These are phyloP conservation scores for Aquanectria penicillioides DNA, from an alignment of 2,329 filamentous ascomycete genomes.

Conservation along the genomic window DNA sequence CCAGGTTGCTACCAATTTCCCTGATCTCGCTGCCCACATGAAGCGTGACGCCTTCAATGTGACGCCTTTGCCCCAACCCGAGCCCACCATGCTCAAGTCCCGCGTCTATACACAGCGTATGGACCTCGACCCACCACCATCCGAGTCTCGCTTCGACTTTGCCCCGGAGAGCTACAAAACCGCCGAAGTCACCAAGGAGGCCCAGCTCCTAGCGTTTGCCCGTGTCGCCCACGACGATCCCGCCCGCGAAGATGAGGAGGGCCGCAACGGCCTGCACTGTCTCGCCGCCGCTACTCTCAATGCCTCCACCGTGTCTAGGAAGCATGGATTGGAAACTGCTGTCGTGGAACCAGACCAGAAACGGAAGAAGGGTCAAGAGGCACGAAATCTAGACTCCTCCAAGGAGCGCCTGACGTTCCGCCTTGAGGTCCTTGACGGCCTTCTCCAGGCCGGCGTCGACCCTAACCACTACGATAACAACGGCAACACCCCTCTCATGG, in stretches of 20 bases:
- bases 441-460: constrained; percentile 54
- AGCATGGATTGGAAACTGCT: constrained; percentile 35
- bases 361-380: constrained; percentile 13
- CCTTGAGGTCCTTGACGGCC: constrained; percentile 33
- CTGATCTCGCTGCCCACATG: constrained; percentile 42
- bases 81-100: constrained; percentile 14
- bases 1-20: constrained; percentile 39
- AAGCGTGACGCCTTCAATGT: constrained; percentile 62
- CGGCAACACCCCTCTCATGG: constrained; percentile 66
- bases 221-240: constrained; percentile 29
- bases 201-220: constrained; percentile 37
- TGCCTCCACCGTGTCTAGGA: constrained; percentile 49
- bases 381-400: constrained; percentile 47
- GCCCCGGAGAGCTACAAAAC: constrained; percentile 10
- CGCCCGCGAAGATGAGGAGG: constrained; percentile 47
- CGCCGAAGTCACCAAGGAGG: constrained; percentile 27
- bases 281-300: constrained; percentile 65
- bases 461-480: constrained; percentile 62
- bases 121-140: constrained; percentile 38
- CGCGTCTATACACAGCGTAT: constrained; percentile 22
- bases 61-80: constrained; percentile 31
- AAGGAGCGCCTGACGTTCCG: constrained; percentile 44
- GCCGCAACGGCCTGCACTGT: constrained; percentile 67
- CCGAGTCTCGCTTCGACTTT: neutral
- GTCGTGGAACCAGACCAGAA: constrained; percentile 22